Evolutionary conservation across 2,329 filamentous ascomycete species (phyloP), one percentile per base, ranked within the genome.

Genomic region (Atkinsonella texensis): DNA sequence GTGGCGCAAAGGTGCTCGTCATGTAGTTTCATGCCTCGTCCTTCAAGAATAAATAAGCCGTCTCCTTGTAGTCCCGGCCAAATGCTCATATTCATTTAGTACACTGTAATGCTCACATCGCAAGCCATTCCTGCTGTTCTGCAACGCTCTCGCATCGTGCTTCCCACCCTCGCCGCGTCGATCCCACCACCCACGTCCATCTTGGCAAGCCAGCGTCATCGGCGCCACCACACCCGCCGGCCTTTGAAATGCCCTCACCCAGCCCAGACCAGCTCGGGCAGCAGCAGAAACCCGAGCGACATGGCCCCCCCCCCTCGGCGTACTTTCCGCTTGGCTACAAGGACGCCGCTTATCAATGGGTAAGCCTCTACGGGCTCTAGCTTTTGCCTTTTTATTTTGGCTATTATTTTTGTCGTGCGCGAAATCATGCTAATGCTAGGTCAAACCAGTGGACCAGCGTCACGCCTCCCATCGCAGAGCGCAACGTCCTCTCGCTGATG

Each of bases 341-440:
- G 62, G 89, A 95, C 53, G 91, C 88, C 15, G 88, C 89, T 56
- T 84, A 79, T 59, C 91, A 97, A 76, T 97, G 93, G 89, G 86
- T 88, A 69, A 56, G 83, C 17, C 12, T 28, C 11, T 13, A 15
- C 17, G 12, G 32, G 17, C 12, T n/a, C 17, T 23, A 42, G 2
- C n/a, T 41, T 28, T 28, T 28, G 28, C 28, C 4, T 3, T 6
- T 28, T 28, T 6, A 28, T 23, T 23, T 23, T 23, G n/a, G n/a
- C n/a, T n/a, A n/a, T 23, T 23, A 3, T 23, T 23, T 23, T 23
- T 23, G 20, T 2, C 20, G 2, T 23, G 28, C 28, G 18, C 42
- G 42, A 31, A 9, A 13, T 28, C 15, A 11, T 20, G 28, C 18
- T 38, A 51, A 12, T 39, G 28, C 2, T 32, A 23, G 18, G 1